Evolutionary conservation across 2,329 filamentous ascomycete genomes (phyloP), one percentile per base, ranked within the genome.

Genomic region (Penicillium sp.): DNA sequence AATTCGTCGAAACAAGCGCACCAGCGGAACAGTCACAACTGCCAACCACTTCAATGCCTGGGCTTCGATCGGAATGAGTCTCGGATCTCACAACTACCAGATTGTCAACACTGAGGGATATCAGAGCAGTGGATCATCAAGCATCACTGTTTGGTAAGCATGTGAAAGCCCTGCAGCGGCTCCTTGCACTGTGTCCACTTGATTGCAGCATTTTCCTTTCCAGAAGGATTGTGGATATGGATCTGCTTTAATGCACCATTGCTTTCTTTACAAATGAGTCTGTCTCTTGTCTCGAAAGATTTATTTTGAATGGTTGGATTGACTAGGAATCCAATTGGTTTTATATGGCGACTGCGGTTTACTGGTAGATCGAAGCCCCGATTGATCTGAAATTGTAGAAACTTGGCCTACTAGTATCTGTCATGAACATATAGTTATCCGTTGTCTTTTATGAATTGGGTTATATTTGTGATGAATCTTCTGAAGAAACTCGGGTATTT

Each of bases 31-130:
- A 1, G 70, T 75, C 13, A 74, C 67, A 1, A 70, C 66, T 6
- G 60, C 55, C 7, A 74, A 74, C 47, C 71, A 74, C 48, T 74
- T 74, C 56, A 63, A 69, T 32, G 72, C 70, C 0, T 74, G 72
- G 71, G 61, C 63, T 6, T 43, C 43, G 7, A 55, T 66, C 18
- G 71, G 71, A 1, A 58, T 75, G 65, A 59, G 58, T 6, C 19
- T 74, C 36, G 71, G 71, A 0, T 64, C 63, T 4, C 67, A 67
- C 53, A 66, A 76, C 56, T 76, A 76, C 51, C 74, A 75, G 63
- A 74, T 77, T 48, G 61, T 77, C 13, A 71, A 72, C 1, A 76
- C 72, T 1, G 76, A 78, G 62, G 75, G 75, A 1, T 76, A 77
- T 47, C 52, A 74, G 60, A 75, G 73, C 58, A 73, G 67, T 55